Conservation (phyloP, 169 alveolate species). For the Cryptosporidium andersoni region DNA sequence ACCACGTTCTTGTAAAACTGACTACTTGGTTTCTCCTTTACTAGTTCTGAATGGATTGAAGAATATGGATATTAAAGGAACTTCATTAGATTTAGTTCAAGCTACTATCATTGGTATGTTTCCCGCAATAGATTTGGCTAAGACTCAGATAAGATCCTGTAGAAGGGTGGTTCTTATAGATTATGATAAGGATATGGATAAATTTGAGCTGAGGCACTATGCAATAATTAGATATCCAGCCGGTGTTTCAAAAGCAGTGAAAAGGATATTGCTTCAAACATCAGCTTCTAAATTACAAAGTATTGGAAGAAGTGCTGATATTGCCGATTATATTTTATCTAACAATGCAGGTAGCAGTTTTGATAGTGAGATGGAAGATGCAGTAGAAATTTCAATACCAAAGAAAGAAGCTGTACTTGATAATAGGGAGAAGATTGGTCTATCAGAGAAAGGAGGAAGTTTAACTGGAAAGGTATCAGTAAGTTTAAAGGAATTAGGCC, state of each 20-base stretch:
- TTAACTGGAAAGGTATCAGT: constrained; percentile 70
- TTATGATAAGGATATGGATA: constrained; percentile 1
- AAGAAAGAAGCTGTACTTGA: neutral
- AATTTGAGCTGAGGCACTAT: constrained; percentile 70
- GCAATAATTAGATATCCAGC: constrained; percentile 74
- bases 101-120: constrained; percentile 69
- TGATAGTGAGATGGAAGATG: constrained; percentile 66
- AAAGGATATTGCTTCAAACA: constrained; percentile 54
- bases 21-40: constrained; percentile 73
- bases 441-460: constrained; percentile 57
- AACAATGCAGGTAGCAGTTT: constrained; percentile 29
- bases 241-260: constrained; percentile 70
- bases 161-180: constrained; percentile 72
- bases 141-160: constrained; percentile 68
- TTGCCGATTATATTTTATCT: constrained; percentile 56
- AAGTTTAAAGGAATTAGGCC: constrained; percentile 75
- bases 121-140: constrained; percentile 72
- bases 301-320: constrained; percentile 56
- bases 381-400: constrained; percentile 46
- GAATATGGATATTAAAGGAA: neutral
- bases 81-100: constrained; percentile 16
- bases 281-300: constrained; percentile 23
- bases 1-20: constrained; percentile 71
- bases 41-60: constrained; percentile 74
- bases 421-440: constrained; percentile 12